Percentiles rank a stretch among this genome's conserved stretches.
Conservation (phyloP, 106 monocot genomes). For the Dendrobium chrysotoxum region DNA sequence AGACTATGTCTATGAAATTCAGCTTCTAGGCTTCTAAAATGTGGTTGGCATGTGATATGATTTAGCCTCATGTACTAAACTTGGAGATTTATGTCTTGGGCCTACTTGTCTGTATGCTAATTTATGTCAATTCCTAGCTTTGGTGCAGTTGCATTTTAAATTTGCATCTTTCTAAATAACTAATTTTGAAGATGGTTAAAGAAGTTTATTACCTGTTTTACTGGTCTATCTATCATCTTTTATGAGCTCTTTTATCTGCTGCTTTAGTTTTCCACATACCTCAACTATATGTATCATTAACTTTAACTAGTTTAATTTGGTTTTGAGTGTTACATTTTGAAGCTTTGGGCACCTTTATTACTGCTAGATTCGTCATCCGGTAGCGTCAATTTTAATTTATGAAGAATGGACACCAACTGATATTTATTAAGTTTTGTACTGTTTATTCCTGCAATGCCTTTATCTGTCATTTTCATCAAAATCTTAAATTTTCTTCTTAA, state of each 20-base stretch:
- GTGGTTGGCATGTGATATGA: too few relatives aligned
- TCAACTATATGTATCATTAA: not conserved
- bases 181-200: not conserved
- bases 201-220: not conserved
- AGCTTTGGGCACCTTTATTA: not conserved
- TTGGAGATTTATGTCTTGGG: too few relatives aligned
- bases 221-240: not conserved
- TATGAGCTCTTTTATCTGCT: not conserved
- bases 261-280: not conserved
- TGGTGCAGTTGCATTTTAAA: not conserved
- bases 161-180: not conserved
- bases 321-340: not conserved
- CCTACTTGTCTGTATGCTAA: too few relatives aligned
- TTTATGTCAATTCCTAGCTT: not conserved
- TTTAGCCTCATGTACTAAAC: too few relatives aligned
- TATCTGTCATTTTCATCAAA: not conserved
- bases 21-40: too few relatives aligned
- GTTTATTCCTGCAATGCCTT: not conserved
- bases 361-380: not conserved
- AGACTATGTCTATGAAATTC: too few relatives aligned
- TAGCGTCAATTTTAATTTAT: not conserved
- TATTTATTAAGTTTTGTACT: not conserved
- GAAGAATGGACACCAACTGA: not conserved
- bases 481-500: constrained; percentile 10
- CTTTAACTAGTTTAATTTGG: not conserved